These are phyloP conservation scores for Sequoiadendron giganteum DNA, from an alignment of 75 land plant genomes.

Conservation along the genomic window DNA sequence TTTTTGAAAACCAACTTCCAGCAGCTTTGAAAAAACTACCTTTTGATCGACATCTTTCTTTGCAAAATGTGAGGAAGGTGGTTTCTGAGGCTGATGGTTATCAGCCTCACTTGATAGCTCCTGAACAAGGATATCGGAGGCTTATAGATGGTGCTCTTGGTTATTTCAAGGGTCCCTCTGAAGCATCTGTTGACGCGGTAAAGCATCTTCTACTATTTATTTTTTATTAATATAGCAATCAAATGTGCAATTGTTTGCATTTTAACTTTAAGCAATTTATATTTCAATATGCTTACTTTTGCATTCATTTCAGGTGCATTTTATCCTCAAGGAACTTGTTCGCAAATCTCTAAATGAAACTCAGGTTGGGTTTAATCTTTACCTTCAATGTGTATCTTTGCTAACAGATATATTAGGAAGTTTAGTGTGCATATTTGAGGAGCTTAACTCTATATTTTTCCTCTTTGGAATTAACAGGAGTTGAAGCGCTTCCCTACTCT, in stretches of 20 bases:
- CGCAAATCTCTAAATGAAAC: slow-evolving; percentile 80
- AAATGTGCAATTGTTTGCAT: background rate
- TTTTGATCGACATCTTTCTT: slow-evolving; percentile 84
- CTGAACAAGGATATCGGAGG: slow-evolving; percentile 87
- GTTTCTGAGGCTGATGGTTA: slow-evolving; percentile 91
- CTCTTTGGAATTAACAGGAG: slow-evolving; percentile 45
- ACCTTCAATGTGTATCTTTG: background rate
- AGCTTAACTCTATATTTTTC: background rate
- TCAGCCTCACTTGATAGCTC: slow-evolving; percentile 92
- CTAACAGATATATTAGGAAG: background rate
- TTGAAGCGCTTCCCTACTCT: slow-evolving; percentile 87
- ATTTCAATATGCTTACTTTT: background rate
- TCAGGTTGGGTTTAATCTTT: slow-evolving; percentile 38
- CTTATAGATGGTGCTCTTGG: slow-evolving; percentile 77
- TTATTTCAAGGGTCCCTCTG: slow-evolving; percentile 83
- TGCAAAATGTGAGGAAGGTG: slow-evolving; percentile 72
- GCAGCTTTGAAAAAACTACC: slow-evolving; percentile 90
- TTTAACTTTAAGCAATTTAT: background rate
- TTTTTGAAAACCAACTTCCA: slow-evolving; percentile 90
- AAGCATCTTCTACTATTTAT: slow-evolving; percentile 1
- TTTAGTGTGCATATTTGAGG: background rate
- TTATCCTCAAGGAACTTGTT: slow-evolving; percentile 81
- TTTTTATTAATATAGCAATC: slow-evolving; percentile 8
- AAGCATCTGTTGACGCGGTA: slow-evolving; percentile 90
- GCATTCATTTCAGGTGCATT: slow-evolving; percentile 62